A percentile compares a stretch with the other conserved stretches of the same genome.
These are phyloP conservation scores for Trifolium fragiferum DNA, from an alignment of 306 rosid genomes.

Conservation along the genomic window DNA sequence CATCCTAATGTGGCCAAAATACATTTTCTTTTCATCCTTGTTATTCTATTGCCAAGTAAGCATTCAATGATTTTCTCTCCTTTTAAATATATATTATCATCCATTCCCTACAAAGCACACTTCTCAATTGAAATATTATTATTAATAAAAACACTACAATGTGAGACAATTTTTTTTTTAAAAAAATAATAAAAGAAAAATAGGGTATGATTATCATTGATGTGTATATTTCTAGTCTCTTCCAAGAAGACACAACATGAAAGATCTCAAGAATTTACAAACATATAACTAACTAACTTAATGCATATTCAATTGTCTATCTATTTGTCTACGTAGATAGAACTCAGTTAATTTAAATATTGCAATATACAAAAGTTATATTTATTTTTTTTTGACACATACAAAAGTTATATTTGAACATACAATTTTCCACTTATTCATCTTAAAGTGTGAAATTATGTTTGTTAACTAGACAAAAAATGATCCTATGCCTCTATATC, in stretches of 20 bases:
- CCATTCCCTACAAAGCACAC: slow-evolving; percentile 31
- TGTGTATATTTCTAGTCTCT: neutral
- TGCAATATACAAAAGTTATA: too few species aligned
- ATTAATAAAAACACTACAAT: neutral
- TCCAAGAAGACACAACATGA: neutral
- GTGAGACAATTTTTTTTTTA: too few species aligned
- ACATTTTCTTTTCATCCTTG: slow-evolving; percentile 37
- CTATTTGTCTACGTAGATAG: too few species aligned
- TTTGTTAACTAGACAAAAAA: too few species aligned
- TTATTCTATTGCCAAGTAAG: slow-evolving; percentile 30
- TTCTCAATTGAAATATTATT: neutral
- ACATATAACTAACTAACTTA: slow-evolving; percentile 3
- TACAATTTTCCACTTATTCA: too few species aligned
- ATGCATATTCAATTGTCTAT: neutral
- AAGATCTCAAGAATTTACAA: neutral
- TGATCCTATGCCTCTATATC: too few species aligned
- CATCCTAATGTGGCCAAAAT: slow-evolving; percentile 17
- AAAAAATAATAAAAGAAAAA: neutral
- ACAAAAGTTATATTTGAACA: too few species aligned
- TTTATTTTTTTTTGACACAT: too few species aligned
- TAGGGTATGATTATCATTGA: neutral
- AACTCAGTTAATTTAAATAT: too few species aligned
- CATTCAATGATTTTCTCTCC: slow-evolving; percentile 17
- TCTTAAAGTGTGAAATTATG: too few species aligned
- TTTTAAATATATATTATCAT: slow-evolving; percentile 16